Conservation (phyloP, 2,329 filamentous ascomycete genomes). For the Fusarium chlamydosporum region DNA sequence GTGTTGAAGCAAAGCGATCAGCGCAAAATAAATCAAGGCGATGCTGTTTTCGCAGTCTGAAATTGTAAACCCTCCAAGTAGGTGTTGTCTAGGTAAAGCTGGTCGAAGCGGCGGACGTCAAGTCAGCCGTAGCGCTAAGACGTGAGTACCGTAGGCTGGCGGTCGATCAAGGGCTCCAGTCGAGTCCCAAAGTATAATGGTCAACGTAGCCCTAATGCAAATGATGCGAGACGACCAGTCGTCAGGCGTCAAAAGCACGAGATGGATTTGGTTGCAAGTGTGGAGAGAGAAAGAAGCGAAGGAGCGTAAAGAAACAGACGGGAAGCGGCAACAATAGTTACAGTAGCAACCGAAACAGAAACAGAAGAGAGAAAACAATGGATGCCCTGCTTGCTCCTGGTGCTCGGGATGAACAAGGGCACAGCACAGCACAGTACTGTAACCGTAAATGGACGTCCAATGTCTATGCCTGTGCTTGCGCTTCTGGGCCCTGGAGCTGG, state of each 20-base stretch:
- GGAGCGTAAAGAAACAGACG: constrained; percentile 51
- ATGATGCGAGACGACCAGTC: constrained; percentile 52
- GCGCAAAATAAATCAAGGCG: constrained; percentile 29
- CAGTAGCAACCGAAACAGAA: constrained; percentile 37
- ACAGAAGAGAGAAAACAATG: constrained; percentile 44
- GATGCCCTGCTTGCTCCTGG: constrained; percentile 27
- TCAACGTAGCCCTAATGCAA: constrained; percentile 50
- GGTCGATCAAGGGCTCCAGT: constrained; percentile 45
- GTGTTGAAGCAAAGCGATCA: constrained; percentile 25
- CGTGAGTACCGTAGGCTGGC: constrained; percentile 28
- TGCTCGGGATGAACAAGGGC: constrained; percentile 41
- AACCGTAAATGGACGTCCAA: constrained; percentile 16
- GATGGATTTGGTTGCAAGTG: constrained; percentile 37
- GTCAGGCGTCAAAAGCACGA: constrained; percentile 48
- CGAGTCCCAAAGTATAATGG: constrained; percentile 40
- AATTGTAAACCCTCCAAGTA: constrained; percentile 29
- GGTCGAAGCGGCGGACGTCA: constrained; percentile 45
- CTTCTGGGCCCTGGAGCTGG: constrained; percentile 44
- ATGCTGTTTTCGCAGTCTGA: constrained; percentile 28
- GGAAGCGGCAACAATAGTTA: constrained; percentile 30
- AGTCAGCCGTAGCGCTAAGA: constrained; percentile 50
- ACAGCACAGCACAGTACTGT: constrained; percentile 16
- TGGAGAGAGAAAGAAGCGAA: constrained; percentile 43
- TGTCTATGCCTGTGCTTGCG: constrained; percentile 38
- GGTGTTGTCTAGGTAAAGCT: constrained; percentile 31